Base-by-base conservation (phyloP, 345 rosid genomes). In the Syzygium oleosum region DNA sequence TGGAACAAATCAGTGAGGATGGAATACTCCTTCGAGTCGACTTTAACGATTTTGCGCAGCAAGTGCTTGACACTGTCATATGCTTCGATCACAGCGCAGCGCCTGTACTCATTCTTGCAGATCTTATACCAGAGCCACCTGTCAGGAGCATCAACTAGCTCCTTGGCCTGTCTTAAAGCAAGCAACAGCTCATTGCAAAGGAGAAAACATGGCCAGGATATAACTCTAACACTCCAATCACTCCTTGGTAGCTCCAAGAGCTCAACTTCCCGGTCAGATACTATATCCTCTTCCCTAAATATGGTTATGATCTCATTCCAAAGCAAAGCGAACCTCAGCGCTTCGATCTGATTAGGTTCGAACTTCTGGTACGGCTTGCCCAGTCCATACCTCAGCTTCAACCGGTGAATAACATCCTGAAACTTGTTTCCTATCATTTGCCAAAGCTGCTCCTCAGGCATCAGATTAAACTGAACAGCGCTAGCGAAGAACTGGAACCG, bases 191-290 rank as follows among this genome's bases (percentile, higher is more conserved):
- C 99, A 87, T 96, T 97, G 92, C 98, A 93, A 84, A 97, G 93
- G 88, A 97, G 93, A 89, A 96, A 95, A 92, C 96, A 96, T 6
- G 99, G 99, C 98, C 98, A 97, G 55, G 97, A 95, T 88, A 97
- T 92, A 87, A 96, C 99, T 84, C 93, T 90, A 80, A 94, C 95
- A 86, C 94, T 92, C 98, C 98, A 97, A 77, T 94, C 89, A 94
- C 94, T 93, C 86, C 92, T 91, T 49, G 97, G 96, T 90, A 96
- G 92, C 92, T 96, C 97, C 93, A 96, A 90, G 52, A 97, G 92
- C 91, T 96, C 99, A 68, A 95, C 93, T 91, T 97, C 99, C n/a
- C 84, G 87, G 89, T 97, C 98, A 89, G 98, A 94, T 86, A 97
- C 91, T 84, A 96, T 95, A 92, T 97, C 99, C 89, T 97, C 99